Conservation (phyloP, 805 yeast species). For the Lachancea sp. region DNA sequence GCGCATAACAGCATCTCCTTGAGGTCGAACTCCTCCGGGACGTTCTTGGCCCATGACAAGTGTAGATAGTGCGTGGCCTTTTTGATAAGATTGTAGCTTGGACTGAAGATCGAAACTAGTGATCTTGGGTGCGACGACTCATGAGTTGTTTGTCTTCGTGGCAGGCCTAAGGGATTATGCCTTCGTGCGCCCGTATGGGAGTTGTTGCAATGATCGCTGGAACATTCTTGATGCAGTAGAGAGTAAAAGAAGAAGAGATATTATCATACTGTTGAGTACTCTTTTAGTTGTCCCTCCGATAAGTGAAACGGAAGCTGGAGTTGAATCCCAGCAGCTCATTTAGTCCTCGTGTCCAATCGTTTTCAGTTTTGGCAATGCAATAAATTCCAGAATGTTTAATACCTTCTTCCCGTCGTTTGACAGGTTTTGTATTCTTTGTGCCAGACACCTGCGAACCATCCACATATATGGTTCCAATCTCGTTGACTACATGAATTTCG, state of each 20-base stretch:
- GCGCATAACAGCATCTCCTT: conserved; percentile 54
- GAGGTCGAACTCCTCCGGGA: conserved; percentile 62
- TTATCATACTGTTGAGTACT: no score
- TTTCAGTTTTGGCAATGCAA: conserved; percentile 76
- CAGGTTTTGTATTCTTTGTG: conserved; percentile 9
- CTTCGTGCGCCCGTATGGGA: conserved; percentile 76
- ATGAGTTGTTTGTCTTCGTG: conserved; percentile 41
- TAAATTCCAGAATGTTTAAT: conserved; percentile 56
- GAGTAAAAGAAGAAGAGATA: not conserved
- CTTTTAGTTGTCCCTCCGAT: conserved; percentile 2
- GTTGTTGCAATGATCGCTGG: conserved; percentile 46
- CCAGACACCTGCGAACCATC: conserved; percentile 47
- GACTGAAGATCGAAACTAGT: conserved; percentile 54
- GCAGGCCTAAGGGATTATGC: conserved; percentile 53
- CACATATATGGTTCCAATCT: conserved; percentile 52
- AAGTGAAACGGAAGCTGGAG: conserved; percentile 59
- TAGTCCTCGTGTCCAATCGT: conserved; percentile 89
- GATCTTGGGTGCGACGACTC: conserved; percentile 74
- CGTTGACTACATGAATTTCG: conserved; percentile 65
- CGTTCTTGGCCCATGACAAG: conserved; percentile 67
- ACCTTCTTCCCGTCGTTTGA: conserved; percentile 16
- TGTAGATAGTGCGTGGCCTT: conserved; percentile 40
- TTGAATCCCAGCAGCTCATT: conserved; percentile 87
- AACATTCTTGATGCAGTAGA: conserved; percentile 21
- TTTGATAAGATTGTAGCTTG: conserved; percentile 33